These are phyloP conservation scores for Dysphania ambrosioides DNA, from an alignment of 148 eudicot species.

Conservation along the genomic window DNA sequence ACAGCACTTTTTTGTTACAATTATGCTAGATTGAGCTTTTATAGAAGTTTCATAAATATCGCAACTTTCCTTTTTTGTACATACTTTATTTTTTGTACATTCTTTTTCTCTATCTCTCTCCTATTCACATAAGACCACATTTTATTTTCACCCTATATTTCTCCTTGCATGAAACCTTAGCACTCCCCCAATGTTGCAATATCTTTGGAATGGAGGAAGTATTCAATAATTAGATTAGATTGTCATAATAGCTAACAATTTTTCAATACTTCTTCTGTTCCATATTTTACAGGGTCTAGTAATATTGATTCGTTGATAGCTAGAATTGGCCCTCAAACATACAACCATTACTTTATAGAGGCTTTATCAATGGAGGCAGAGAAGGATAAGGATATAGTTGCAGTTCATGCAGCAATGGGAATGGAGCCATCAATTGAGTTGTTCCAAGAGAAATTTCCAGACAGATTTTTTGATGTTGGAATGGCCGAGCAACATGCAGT, in stretches of 20 bases:
- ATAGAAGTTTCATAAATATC: no score
- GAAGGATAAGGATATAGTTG: constrained; percentile 73
- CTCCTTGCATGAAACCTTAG: no score
- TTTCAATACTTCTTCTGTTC: neutral
- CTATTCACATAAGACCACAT: no score
- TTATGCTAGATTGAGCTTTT: no score
- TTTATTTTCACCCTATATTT: no score
- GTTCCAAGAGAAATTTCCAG: constrained; percentile 58
- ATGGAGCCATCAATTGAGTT: constrained; percentile 56
- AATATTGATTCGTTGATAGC: constrained; percentile 28
- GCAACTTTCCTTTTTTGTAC: no score
- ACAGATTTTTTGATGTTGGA: constrained; percentile 82
- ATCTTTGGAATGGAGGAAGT: no score
- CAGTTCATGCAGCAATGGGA: constrained; percentile 77
- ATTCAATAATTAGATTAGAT: neutral
- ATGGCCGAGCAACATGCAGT: constrained; percentile 98
- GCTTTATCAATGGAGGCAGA: constrained; percentile 57
- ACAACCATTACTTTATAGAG: constrained; percentile 61
- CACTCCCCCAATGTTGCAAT: no score
- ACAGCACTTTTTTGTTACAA: no score
- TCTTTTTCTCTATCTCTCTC: no score
- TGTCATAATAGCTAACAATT: neutral
- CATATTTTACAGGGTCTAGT: constrained; percentile 37
- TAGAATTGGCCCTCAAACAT: constrained; percentile 46
- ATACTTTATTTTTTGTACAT: no score